Evolutionary conservation across 192 early-diverging fungal genomes (phyloP).

Genomic region (Lobosporangium transversale): DNA sequence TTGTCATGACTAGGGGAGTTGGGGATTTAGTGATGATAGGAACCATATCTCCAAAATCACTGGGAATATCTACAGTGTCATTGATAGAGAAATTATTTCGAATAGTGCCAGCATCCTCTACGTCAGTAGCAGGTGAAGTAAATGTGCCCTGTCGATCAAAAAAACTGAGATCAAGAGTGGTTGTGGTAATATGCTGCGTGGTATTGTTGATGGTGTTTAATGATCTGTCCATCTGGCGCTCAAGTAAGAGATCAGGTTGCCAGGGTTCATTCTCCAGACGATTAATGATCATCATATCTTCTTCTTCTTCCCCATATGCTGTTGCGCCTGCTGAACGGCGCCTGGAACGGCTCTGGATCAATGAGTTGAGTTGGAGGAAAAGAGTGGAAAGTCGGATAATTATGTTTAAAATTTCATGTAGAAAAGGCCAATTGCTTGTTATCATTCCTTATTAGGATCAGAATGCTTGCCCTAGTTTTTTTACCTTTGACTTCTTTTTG

Average conservation of each 20-base stretch:
- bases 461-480: too few species aligned
- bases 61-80: background rate
- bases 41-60: slow-evolving; percentile 34
- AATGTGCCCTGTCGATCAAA: too few species aligned
- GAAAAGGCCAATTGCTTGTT: background rate
- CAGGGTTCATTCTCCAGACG: slow-evolving; percentile 48
- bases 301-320: slow-evolving; percentile 35
- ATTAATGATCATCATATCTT: slow-evolving; percentile 44
- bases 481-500: slow-evolving; percentile 42
- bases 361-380: background rate
- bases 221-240: slow-evolving; percentile 25
- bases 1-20: slow-evolving; percentile 36
- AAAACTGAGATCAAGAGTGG: too few species aligned
- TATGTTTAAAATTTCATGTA: too few species aligned
- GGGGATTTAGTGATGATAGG: slow-evolving; percentile 48
- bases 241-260: slow-evolving; percentile 48
- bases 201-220: background rate
- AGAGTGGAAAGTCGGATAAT: background rate
- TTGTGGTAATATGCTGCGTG: background rate
- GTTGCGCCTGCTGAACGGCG: slow-evolving; percentile 21
- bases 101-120: background rate
- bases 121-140: background rate
- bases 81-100: too few species aligned
- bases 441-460: background rate
- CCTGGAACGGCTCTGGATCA: slow-evolving; percentile 26